These are phyloP conservation scores for Metschnikowia chrysomelidarum DNA, from an alignment of 805 yeast species.

Conservation along the genomic window DNA sequence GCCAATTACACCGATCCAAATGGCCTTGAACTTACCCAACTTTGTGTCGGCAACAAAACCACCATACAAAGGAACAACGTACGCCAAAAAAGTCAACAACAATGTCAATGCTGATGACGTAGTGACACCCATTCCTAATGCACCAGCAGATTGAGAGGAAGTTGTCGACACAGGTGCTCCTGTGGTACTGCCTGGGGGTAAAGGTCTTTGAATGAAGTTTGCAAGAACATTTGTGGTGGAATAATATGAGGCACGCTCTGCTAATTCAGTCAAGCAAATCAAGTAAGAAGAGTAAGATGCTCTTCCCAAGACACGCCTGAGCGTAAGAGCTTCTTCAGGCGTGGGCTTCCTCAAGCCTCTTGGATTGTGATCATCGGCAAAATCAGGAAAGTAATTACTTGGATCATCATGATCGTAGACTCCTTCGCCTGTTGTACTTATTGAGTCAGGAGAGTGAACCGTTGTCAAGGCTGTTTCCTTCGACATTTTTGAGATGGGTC, in stretches of 20 bases:
- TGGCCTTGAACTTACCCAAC: conserved; percentile 46
- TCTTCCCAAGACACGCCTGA: conserved; percentile 42
- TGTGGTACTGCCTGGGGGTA: conserved; percentile 48
- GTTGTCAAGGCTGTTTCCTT: background rate
- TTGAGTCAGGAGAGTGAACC: conserved; percentile 2
- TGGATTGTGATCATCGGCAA: conserved; percentile 35
- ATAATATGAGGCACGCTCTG: conserved; percentile 56
- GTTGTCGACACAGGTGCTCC: conserved; percentile 34
- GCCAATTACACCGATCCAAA: conserved; percentile 47
- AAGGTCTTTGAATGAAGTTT: conserved; percentile 52
- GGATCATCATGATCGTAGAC: conserved; percentile 15
- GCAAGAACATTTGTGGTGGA: conserved; percentile 44
- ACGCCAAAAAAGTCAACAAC: conserved; percentile 48
- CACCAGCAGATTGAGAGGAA: conserved; percentile 46
- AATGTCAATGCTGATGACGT: conserved; percentile 47
- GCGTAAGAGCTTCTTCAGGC: conserved; percentile 22
- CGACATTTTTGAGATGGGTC: too few relatives aligned
- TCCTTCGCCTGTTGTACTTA: conserved; percentile 10
- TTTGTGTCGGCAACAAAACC: conserved; percentile 51
- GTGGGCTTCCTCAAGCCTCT: conserved; percentile 38
- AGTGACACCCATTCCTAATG: conserved; percentile 45
- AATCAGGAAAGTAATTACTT: conserved; percentile 21
- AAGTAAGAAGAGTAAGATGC: conserved; percentile 51
- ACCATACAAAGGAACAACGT: conserved; percentile 51
- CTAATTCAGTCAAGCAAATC: conserved; percentile 46